A percentile compares a stretch with the other conserved stretches of the same genome.
phyloP scores from a whole-genome alignment of 192 early-diverging fungal genomes.

The Coemansia sp. region DNA sequence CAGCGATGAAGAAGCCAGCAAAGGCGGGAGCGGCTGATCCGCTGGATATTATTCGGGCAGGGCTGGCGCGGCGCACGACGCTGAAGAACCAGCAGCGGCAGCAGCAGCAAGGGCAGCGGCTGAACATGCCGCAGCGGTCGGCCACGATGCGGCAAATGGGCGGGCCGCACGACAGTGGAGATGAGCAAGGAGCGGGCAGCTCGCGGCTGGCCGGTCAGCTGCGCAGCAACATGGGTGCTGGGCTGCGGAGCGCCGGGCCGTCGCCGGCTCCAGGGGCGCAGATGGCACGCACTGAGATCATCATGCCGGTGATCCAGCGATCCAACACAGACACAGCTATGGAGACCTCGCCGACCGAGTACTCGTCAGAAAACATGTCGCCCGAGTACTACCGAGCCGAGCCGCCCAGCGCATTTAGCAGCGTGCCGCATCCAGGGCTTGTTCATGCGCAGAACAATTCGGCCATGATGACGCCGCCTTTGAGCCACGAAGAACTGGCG shows the following conservation, averaged over 20 bases:
- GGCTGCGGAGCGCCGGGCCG: slow-evolving; percentile 7
- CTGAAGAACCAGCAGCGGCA: slow-evolving; percentile 49
- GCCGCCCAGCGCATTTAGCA: slow-evolving; percentile 5
- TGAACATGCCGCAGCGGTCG: slow-evolving; percentile 33
- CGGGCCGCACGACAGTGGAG: background rate
- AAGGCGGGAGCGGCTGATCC: slow-evolving; percentile 35
- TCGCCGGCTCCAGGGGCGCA: slow-evolving; percentile 21
- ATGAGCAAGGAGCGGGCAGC: background rate
- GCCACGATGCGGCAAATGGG: slow-evolving; percentile 28
- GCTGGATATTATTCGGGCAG: slow-evolving; percentile 52
- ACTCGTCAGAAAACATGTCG: slow-evolving; percentile 13
- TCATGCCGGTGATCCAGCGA: slow-evolving; percentile 42
- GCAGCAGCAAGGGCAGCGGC: slow-evolving; percentile 12
- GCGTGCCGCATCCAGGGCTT: slow-evolving; percentile 24
- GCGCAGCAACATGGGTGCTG: slow-evolving; percentile 16
- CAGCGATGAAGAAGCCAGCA: slow-evolving; percentile 36
- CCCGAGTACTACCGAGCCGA: slow-evolving; percentile 23
- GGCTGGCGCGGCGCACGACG: slow-evolving; percentile 46
- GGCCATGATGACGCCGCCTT: slow-evolving; percentile 44
- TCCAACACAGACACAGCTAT: slow-evolving; percentile 22
- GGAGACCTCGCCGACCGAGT: slow-evolving; percentile 20
- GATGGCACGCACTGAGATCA: slow-evolving; percentile 43
- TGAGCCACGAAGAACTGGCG: slow-evolving; percentile 43
- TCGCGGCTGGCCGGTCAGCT: slow-evolving; percentile 25
- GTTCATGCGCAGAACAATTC: slow-evolving; percentile 26